Base-by-base conservation (phyloP, 805 yeast species). In the Tanozyma kutaoensis region DNA sequence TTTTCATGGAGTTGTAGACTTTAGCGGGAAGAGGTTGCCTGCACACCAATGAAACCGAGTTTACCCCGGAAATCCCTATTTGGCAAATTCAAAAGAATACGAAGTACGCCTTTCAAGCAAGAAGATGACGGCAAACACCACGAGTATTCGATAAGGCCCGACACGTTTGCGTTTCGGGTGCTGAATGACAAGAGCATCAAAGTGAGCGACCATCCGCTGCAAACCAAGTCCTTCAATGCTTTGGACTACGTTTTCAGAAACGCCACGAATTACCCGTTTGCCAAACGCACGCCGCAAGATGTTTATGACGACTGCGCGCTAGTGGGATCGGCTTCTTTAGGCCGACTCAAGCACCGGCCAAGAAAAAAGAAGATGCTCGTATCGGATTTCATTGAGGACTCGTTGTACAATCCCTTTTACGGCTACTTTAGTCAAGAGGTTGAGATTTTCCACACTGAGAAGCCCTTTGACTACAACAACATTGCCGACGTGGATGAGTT, bases 401-500 rank as follows among this genome's bases (percentile, higher is more conserved):
- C 88, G 12, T 52, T 82, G 39, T 82, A 82, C 45, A 79, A 84
- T 49, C 84, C 88, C 0, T 43, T 63, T 36, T 82, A 82, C 45
- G 95, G 95, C 1, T 84, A 82, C 48, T 82, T 82, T 40, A 64
- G 84, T 2, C 67, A 72, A 37, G 78, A 78, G 36, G 93, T 79
- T 7, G 79, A 76, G 42, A 80, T 80, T 37, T 80, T 75, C 48
- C 76, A 76, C 32, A 72, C 75, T 2, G 68, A 66, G 15, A 50
- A 60, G 24, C 81, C 86, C 1, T 74, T 20, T n/a, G 21, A 20
- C 12, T 20, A 20, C 21, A 10, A 5, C 4, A 8, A 5, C 21
- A 20, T 20, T n/a, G 9, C 5, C 5, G 21, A 20, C 12, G 10
- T 5, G 9, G 21, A 81, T 38, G 79, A 72, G 15, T 81, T 82